Percentiles rank a stretch among this genome's conserved stretches.
phyloP scores from a whole-genome alignment of 345 rosid species.

The Heritiera littoralis region DNA sequence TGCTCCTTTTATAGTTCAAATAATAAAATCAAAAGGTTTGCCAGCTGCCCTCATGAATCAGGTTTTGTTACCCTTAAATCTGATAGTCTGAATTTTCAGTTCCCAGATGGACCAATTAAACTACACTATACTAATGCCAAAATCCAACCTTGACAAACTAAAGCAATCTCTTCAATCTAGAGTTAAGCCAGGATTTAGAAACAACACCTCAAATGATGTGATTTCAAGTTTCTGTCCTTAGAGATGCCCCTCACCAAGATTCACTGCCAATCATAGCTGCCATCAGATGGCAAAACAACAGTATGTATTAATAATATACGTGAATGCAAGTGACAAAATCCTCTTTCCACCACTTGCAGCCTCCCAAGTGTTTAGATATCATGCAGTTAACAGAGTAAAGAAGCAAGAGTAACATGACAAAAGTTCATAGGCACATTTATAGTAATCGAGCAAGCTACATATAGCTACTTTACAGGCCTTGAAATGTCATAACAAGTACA shows the following conservation, averaged over 20 bases:
- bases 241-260: slow-evolving; percentile 33
- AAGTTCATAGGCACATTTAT: neutral
- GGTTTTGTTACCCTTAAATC: neutral
- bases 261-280: slow-evolving; percentile 40
- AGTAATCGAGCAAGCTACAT: neutral
- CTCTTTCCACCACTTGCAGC: slow-evolving; percentile 17
- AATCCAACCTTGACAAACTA: slow-evolving; percentile 20
- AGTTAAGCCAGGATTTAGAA: slow-evolving; percentile 20
- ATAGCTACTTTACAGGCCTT: neutral
- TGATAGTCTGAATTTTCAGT: neutral
- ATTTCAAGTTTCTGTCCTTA: slow-evolving; percentile 32
- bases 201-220: slow-evolving; percentile 26
- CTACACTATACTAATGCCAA: neutral
- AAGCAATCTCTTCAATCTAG: slow-evolving; percentile 25
- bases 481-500: neutral
- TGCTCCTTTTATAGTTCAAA: neutral
- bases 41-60: neutral
- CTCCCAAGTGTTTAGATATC: slow-evolving; percentile 9
- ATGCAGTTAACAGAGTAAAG: slow-evolving; percentile 8
- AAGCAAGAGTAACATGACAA: neutral
- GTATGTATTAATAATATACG: slow-evolving; percentile 23
- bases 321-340: slow-evolving; percentile 21
- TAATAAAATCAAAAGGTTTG: neutral
- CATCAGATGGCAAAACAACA: slow-evolving; percentile 39
- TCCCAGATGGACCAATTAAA: neutral